Percentiles rank a stretch among this genome's conserved stretches.
These are phyloP conservation scores for Eucalyptus virginea DNA, from an alignment of 345 rosid species.

Conservation along the genomic window DNA sequence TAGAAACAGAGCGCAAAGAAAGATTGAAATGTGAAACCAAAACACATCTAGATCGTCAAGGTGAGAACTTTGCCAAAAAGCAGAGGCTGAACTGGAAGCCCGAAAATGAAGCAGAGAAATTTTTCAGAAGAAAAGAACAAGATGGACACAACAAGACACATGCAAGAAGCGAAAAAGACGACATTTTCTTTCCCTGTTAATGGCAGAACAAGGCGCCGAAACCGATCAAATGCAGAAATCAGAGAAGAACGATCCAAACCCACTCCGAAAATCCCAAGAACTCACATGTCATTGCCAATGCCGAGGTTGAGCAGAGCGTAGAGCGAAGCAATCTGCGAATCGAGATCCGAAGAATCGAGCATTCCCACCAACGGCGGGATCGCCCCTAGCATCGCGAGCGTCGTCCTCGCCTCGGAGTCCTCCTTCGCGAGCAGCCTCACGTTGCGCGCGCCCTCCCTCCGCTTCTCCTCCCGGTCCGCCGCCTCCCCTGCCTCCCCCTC, in stretches of 20 bases:
- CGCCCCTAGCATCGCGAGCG: slow-evolving; percentile 90
- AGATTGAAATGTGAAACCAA: background rate
- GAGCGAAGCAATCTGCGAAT: slow-evolving; percentile 61
- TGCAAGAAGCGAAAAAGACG: background rate
- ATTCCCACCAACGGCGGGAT: slow-evolving; percentile 88
- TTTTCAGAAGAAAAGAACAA: background rate
- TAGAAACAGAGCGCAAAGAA: background rate
- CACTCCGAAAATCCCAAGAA: background rate
- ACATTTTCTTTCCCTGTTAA: background rate
- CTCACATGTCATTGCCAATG: slow-evolving; percentile 85
- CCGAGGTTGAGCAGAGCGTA: slow-evolving; percentile 91
- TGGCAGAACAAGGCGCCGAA: background rate
- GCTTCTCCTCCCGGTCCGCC: background rate
- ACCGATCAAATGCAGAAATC: background rate
- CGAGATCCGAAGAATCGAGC: slow-evolving; percentile 44
- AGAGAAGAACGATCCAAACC: background rate
- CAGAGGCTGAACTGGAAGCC: background rate
- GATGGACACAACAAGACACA: background rate
- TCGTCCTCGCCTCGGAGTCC: slow-evolving; percentile 54
- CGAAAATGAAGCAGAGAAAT: background rate
- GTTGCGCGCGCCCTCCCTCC: slow-evolving; percentile 38
- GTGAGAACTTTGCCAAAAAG: background rate
- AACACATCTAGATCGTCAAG: background rate
- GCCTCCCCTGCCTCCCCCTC: background rate
- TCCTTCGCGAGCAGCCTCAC: slow-evolving; percentile 74